Percentiles rank a stretch among this genome's conserved stretches.
These are phyloP conservation scores for Gryganskiella cystojenkinii DNA, from an alignment of 192 early-diverging fungal genomes.

Conservation along the genomic window DNA sequence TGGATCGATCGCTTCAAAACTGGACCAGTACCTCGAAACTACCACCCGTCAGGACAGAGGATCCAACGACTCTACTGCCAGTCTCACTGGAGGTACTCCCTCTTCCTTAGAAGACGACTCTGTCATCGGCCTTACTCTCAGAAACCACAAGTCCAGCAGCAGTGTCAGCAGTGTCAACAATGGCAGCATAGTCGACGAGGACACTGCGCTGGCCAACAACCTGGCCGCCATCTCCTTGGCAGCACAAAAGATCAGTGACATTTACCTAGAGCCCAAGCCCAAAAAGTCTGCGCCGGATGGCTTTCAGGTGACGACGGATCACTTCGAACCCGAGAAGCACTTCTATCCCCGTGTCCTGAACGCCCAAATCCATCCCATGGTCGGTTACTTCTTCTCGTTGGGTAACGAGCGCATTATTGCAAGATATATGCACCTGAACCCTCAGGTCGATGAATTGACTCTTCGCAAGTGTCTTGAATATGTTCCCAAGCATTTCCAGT, in stretches of 20 bases:
- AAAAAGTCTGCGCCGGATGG: conserved; percentile 38
- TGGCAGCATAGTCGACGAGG: conserved; percentile 28
- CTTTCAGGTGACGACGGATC: conserved; percentile 34
- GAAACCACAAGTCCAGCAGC: neutral
- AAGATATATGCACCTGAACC: conserved; percentile 87
- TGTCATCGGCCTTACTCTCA: neutral
- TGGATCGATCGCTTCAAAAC: conserved; percentile 39
- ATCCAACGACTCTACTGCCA: conserved; percentile 21
- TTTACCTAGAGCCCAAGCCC: conserved; percentile 46
- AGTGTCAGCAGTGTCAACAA: conserved; percentile 1
- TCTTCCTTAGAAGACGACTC: neutral
- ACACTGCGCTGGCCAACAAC: conserved; percentile 38
- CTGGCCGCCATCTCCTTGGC: conserved; percentile 46
- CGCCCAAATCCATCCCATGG: conserved; percentile 88
- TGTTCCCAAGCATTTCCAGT: conserved; percentile 82
- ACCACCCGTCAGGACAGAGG: conserved; percentile 10
- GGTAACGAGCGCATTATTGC: conserved; percentile 92
- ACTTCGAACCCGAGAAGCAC: conserved; percentile 85
- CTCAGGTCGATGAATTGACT: conserved; percentile 74
- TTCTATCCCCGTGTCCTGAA: conserved; percentile 92
- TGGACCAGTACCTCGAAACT: conserved; percentile 47
- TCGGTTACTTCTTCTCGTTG: conserved; percentile 84
- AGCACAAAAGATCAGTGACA: conserved; percentile 52
- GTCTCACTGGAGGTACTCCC: too few relatives aligned
- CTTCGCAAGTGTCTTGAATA: conserved; percentile 73